phyloP scores from a whole-genome alignment of 371 early-diverging fungal species.

The Haplosporangium sp. region DNA sequence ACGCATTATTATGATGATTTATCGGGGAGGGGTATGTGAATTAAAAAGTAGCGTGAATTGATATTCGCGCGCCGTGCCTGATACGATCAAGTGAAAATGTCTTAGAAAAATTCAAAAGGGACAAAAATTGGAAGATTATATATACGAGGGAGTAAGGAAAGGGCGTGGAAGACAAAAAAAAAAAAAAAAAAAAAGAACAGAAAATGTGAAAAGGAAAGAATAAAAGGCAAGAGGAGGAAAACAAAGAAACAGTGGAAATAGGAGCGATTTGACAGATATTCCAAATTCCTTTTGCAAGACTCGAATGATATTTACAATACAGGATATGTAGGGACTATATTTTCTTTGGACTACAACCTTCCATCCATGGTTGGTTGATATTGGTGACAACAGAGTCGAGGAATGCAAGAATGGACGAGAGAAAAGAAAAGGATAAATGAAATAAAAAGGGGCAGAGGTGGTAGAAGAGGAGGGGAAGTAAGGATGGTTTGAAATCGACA shows the following conservation, averaged over 20 bases:
- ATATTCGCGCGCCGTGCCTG: neutral
- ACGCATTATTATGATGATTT: constrained; percentile 19
- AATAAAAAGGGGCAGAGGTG: no score
- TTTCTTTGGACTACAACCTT: no score
- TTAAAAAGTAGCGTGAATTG: neutral
- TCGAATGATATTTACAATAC: no score
- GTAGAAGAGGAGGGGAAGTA: no score
- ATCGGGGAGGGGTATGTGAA: neutral
- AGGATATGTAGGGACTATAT: no score
- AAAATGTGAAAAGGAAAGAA: neutral
- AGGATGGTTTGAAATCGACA: no score
- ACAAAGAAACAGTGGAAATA: neutral
- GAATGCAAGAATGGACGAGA: no score
- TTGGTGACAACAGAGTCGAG: no score
- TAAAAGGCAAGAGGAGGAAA: neutral
- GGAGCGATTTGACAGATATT: neutral
- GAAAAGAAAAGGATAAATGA: no score
- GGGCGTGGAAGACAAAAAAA: no score
- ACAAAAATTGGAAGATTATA: neutral
- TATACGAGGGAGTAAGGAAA: neutral
- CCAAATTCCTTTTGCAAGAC: neutral
- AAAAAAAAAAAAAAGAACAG: neutral
- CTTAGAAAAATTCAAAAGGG: neutral
- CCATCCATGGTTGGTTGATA: no score
- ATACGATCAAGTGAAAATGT: neutral